Evolutionary conservation across 768 basidiomycete species (phyloP), one percentile per base, ranked within the genome.

Genomic region (Leccinum arenicola): DNA sequence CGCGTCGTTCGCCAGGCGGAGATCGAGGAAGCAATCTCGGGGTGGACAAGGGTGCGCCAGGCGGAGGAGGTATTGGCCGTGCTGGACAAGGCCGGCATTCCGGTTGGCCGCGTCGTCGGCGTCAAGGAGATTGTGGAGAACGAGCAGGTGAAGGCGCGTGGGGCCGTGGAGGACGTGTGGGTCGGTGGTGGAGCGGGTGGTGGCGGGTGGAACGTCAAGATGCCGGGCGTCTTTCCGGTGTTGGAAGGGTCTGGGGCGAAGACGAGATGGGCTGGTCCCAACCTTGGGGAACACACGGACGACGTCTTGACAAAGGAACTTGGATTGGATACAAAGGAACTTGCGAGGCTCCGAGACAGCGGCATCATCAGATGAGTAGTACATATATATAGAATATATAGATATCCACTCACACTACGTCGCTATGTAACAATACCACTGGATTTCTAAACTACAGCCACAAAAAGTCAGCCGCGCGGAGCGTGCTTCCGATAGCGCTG

Each of bases 241-340:
- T 68, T 89, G 55, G 81, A 87, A 58, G 85, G 84, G 14, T 81
- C 81, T 27, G 78, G 85, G 47, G 72, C 81, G 5, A 76, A 76
- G 63, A 85, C 87, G 2, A 79, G 76, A 61, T 89, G 86, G 86
- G 87, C 86, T 27, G 87, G 87, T 0, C 87, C 87, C 2, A 77
- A 86, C 60, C 73, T 89, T n/a, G 88, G 88, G 4, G 70, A 74
- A 54, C 84, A 85, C 66, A 85, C 84, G 0, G 76, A 81, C 17
- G 76, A 80, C 47, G 77, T 85, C 19, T 64, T 85, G 58, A 75
- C 50, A 58, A 63, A 69, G 1, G 78, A 82, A 31, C 66, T 85
- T 52, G 79, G 78, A 4, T 58, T 84, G 56, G 69, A 67, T 15
- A 54, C 61, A 14, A 67, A 72, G 12, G 76, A 77, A 19, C 63